Conservation (phyloP, 768 basidiomycete species). For the Lactarius sp. region DNA sequence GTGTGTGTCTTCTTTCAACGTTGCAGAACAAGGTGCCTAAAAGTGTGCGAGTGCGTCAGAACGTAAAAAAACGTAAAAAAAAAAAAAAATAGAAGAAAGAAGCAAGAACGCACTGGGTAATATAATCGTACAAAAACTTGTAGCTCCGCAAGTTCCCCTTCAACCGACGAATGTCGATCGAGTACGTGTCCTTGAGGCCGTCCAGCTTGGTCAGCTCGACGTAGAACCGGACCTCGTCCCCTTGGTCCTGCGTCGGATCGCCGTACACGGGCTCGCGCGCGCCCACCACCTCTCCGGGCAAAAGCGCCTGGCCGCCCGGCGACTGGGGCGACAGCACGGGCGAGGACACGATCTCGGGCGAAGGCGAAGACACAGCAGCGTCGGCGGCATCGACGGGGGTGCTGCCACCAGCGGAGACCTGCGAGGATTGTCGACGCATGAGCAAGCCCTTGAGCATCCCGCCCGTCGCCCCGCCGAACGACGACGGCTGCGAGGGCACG, state of each 20-base stretch:
- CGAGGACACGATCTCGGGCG: slow-evolving; percentile 26
- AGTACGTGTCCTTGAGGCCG: slow-evolving; percentile 84
- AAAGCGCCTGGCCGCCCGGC: slow-evolving; percentile 24
- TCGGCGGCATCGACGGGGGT: slow-evolving; percentile 7
- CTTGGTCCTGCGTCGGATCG: slow-evolving; percentile 71
- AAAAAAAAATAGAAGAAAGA: slow-evolving; percentile 20
- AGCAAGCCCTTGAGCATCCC: slow-evolving; percentile 85
- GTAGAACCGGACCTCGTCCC: slow-evolving; percentile 95
- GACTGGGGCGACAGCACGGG: slow-evolving; percentile 15
- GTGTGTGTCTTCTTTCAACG: neutral
- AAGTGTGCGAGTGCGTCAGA: neutral
- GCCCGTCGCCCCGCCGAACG: slow-evolving; percentile 55
- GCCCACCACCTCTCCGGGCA: slow-evolving; percentile 32
- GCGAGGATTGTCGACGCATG: slow-evolving; percentile 87
- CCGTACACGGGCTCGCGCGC: slow-evolving; percentile 66
- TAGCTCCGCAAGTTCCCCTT: slow-evolving; percentile 93
- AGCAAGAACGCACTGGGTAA: slow-evolving; percentile 64
- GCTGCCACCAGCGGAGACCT: slow-evolving; percentile 44
- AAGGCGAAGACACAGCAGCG: slow-evolving; percentile 24
- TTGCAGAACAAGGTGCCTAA: slow-evolving; percentile 16
- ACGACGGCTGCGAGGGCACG: slow-evolving; percentile 66
- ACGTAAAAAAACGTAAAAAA: slow-evolving; percentile 18
- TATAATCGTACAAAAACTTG: slow-evolving; percentile 84
- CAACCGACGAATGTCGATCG: slow-evolving; percentile 85
- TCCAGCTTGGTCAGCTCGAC: slow-evolving; percentile 91